phyloP scores from a whole-genome alignment of 345 rosid species.

The Nephelium lappaceum region DNA sequence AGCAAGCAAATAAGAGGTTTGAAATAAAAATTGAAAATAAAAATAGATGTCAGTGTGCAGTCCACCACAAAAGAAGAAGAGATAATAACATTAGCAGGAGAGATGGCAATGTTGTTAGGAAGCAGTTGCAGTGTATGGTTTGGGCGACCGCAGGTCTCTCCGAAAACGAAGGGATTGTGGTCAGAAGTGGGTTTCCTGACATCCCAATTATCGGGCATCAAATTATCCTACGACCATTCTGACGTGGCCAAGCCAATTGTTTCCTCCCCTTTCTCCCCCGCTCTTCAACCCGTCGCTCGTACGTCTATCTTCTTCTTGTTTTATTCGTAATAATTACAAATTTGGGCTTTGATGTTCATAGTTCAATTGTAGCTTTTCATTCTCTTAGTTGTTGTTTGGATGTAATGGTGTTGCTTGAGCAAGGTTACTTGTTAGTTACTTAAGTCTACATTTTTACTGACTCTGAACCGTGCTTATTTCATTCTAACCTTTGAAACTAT shows the following conservation, averaged over 20 bases:
- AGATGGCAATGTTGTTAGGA: constrained; percentile 42
- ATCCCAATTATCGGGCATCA: constrained; percentile 72
- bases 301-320: constrained; percentile 16
- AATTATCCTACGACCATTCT: constrained; percentile 40
- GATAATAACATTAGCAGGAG: background rate
- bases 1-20: background rate
- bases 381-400: background rate
- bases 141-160: constrained; percentile 28
- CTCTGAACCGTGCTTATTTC: background rate
- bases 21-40: background rate
- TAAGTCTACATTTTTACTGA: background rate
- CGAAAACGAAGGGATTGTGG: constrained; percentile 15
- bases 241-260: constrained; percentile 27
- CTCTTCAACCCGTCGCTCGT: constrained; percentile 83
- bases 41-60: constrained; percentile 5
- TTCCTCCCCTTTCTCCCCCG: constrained; percentile 43
- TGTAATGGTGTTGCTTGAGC: background rate
- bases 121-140: constrained; percentile 34
- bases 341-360: too few relatives aligned
- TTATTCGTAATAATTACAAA: background rate
- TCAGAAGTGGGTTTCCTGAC: constrained; percentile 55
- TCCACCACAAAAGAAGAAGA: constrained; percentile 10
- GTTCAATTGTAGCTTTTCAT: background rate
- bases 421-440: background rate
- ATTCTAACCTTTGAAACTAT: background rate